Evolutionary conservation across 2,329 filamentous ascomycete species (phyloP).

Genomic region (Falciphora oryzae): DNA sequence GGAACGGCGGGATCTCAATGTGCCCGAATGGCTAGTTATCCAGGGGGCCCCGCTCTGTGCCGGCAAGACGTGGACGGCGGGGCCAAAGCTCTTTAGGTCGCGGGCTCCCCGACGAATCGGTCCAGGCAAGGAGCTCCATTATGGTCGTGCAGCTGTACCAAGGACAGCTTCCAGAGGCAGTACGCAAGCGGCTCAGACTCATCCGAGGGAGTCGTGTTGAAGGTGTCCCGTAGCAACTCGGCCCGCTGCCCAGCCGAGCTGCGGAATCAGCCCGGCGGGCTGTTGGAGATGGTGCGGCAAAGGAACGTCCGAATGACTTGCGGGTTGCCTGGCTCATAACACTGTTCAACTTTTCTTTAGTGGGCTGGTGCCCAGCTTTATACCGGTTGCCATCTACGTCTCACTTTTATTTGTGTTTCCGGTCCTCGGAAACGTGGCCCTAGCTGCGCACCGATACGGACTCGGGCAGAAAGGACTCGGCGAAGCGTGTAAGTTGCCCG

Average conservation of each 20-base stretch:
- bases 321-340: constrained; percentile 8
- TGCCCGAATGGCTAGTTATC: too few species aligned
- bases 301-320: constrained; percentile 34
- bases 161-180: constrained; percentile 64
- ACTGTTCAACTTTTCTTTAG: constrained; percentile 4
- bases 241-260: constrained; percentile 64
- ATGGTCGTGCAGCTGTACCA: constrained; percentile 79
- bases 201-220: constrained; percentile 65
- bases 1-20: too few species aligned
- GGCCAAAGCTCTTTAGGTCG: neutral
- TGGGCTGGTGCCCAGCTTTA: constrained; percentile 62
- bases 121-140: constrained; percentile 52
- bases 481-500: constrained; percentile 12
- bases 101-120: neutral
- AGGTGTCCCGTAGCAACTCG: constrained; percentile 61
- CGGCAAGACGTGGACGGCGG: neutral
- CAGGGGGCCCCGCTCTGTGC: neutral
- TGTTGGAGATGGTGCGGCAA: constrained; percentile 54
- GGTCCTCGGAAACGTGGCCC: constrained; percentile 51
- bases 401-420: constrained; percentile 61
- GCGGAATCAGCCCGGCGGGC: constrained; percentile 55
- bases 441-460: constrained; percentile 59
- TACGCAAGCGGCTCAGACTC: constrained; percentile 62
- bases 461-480: constrained; percentile 44
- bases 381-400: constrained; percentile 56